Base-by-base conservation (phyloP, 2,329 filamentous ascomycete genomes). In the Chrysoporthe puriensis region DNA sequence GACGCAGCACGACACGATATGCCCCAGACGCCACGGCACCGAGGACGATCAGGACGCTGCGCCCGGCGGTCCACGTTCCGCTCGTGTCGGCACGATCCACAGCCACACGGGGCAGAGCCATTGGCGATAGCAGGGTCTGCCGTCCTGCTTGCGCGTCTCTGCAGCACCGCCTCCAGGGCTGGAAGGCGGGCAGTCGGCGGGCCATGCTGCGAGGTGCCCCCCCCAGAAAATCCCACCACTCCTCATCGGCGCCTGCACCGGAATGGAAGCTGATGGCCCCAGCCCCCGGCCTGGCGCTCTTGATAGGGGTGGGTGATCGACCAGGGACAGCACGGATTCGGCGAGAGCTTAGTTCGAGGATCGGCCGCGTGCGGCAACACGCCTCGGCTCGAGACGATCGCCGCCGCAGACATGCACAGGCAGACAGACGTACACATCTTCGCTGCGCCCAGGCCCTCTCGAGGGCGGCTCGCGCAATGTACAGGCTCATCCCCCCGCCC, bases 101-200 rank as follows among this genome's bases (percentile, higher is more conserved):
- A 57, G 14, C 36, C 13, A 21, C 32, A 40, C 54, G 18, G 36
- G 32, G n/a, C 56, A 42, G 26, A 13, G 36, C 18, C 56, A 43
- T 60, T 60, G 36, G 57, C 40, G 36, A 60, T 32, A 21, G 40
- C 57, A 26, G 18, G 57, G 57, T n/a, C 44, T 26, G 36, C 36
- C 14, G 36, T 44, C n/a, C 56, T 58, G 56, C 56, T 40, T 58
- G 32, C 32, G 56, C 56, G 34, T 40, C 56, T 40, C 36, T 58
- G 14, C 21, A 32, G 21, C 48, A 26, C 13, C 44, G n/a, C 44
- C 44, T 48, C 44, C 8, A 26, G 26, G 26, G 26, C 44, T 8
- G 18, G 44, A 11, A 26, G n/a, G 1, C 26, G 6, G 9, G 6
- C 26, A 21, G 46, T 21, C 18, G 46, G 7, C 44, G 44, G 44